Evolutionary conservation across 2,329 filamentous ascomycete genomes (phyloP).

Genomic region (Fusarium continuum): DNA sequence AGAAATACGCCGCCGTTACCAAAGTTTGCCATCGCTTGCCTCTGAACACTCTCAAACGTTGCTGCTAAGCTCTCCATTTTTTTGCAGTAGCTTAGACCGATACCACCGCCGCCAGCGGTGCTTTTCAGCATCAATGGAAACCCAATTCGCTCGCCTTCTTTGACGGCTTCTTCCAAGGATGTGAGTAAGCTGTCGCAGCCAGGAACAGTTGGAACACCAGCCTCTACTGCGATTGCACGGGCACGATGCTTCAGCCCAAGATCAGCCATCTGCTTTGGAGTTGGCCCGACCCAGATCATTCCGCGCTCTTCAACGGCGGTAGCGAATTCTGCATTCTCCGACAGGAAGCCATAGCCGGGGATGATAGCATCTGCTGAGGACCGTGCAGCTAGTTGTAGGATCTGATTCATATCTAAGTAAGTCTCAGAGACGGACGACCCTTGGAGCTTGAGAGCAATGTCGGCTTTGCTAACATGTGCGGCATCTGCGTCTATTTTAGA

Average conservation of each 20-base stretch:
- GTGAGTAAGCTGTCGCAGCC: conserved; percentile 45
- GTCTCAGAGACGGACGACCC: conserved; percentile 56
- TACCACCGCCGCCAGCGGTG: conserved; percentile 59
- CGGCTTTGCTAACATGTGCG: conserved; percentile 75
- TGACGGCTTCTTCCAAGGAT: conserved; percentile 42
- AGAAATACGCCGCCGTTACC: conserved; percentile 53
- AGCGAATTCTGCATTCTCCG: conserved; percentile 71
- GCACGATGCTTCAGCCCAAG: conserved; percentile 53
- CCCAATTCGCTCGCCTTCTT: conserved; percentile 43
- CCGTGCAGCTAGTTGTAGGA: conserved; percentile 61
- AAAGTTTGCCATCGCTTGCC: conserved; percentile 54
- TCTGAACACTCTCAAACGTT: conserved; percentile 50
- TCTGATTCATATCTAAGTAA: conserved; percentile 73
- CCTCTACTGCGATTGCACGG: conserved; percentile 45
- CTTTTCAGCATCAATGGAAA: conserved; percentile 59
- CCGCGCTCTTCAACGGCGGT: conserved; percentile 60
- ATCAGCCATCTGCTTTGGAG: conserved; percentile 53
- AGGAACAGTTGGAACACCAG: conserved; percentile 49
- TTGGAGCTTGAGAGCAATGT: conserved; percentile 71
- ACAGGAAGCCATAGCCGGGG: conserved; percentile 74
- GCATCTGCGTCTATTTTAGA: conserved; percentile 68
- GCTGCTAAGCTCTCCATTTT: conserved; percentile 44
- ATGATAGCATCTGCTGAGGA: conserved; percentile 65
- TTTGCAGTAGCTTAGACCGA: conserved; percentile 52
- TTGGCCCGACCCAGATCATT: conserved; percentile 68